Evolutionary conservation across 2,329 filamentous ascomycete genomes (phyloP), one percentile per base, ranked within the genome.

Genomic region (Emericellopsis atlantica): DNA sequence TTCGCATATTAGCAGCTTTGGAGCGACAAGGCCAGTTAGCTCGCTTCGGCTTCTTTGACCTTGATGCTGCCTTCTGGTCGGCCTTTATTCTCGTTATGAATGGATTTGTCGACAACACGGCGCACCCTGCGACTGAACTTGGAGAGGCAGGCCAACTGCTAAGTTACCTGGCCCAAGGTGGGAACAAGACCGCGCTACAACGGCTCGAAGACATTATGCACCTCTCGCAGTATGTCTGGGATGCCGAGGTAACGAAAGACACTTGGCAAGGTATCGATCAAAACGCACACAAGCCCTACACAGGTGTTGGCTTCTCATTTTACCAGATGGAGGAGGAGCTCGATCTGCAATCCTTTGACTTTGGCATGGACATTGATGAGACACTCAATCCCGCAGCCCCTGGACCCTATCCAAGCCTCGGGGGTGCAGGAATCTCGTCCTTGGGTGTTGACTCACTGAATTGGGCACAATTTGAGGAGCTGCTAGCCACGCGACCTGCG

Each of bases 31-130:
- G 14, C 0, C n/a, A 11, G 26, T 2, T 6, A 54, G 53, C 51
- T 0, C 42, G 47, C 2, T 55, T 55, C 32, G 53, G 52, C 2
- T 54, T 48, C 21, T 55, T 55, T 32, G 53, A 55, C 14, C 40
- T 54, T 4, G 53, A 55, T 11, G 52, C 52, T 4, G 51, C 52
- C 1, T 55, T 55, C 32, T 54, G 51, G 2, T 52, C 53, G 2
- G 52, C 53, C 1, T 54, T 55, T 37, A 46, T 53, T 4, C 36
- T 55, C 1, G 47, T 50, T 10, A 54, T 55, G 52, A 49, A 50
- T 40, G 53, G 53, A 0, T 54, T 55, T 32, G 46, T 53, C 1
- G 45, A 53, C 15, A 46, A 53, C 16, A 39, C 39, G 2, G 37
- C 46, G 22, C 43, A 48, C 2, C 51, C 52, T 4, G 51, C 52